Base-by-base conservation (phyloP, 345 rosid genomes). In the Eucalyptus pumila region DNA sequence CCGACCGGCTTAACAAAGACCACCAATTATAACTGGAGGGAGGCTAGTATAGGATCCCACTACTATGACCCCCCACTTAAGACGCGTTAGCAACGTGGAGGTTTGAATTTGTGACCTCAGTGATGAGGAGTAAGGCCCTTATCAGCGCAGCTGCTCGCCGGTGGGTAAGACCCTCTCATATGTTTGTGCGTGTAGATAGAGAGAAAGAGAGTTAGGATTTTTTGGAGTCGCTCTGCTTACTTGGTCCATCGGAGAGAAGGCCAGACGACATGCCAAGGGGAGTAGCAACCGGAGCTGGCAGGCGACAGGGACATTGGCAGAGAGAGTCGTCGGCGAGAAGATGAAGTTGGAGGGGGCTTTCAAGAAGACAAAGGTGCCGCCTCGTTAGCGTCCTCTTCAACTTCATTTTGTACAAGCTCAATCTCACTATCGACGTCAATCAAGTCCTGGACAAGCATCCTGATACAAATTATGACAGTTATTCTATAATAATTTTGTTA, bases 1-100 rank as follows among this genome's bases (percentile, higher is more conserved):
- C 9, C 45, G 9, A 44, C 1, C 9, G 9, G 45, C 45, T 3
- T 3, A 44, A 44, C 2, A 1, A 2, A 7, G 9, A 44, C 9
- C 45, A 44, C 45, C 9, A 8, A 44, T 9, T 44, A 44, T 44
- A 44, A 2, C 2, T 44, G 2, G 9, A 8, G 45, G 1, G 45
- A 44, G 45, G 45, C 9, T 44, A 44, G 45, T 3, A 44, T 1
- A 44, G 2, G 45, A 44, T 1, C 45, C 9, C 1, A 44, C 2
- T 1, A 44, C 9, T 8, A 44, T 44, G 45, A 44, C 1, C 44
- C 7, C 44, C 44, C 44, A 40, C 42, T 42, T 42, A 42, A 42
- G 44, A 42, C 44, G 6, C 44, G 7, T 42, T 42, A 42, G 44
- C 7, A 44, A 44, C 0, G 45, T 3, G 9, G 45, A 44, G 45